These are phyloP conservation scores for Musa beccarii DNA, from an alignment of 176 grass and related monocot species.

Conservation along the genomic window DNA sequence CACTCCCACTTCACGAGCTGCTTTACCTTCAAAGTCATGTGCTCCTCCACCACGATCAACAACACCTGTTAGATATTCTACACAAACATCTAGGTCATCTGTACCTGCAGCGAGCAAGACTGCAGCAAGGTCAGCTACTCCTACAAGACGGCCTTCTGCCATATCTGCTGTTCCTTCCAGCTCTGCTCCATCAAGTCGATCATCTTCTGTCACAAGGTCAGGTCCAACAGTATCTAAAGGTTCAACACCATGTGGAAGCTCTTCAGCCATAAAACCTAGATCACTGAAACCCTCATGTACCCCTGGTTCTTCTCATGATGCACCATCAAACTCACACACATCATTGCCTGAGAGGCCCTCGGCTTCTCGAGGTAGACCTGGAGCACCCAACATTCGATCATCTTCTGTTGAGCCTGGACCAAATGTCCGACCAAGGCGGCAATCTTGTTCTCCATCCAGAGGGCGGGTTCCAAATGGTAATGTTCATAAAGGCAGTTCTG, in stretches of 20 bases:
- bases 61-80: slow-evolving; percentile 70
- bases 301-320: slow-evolving; percentile 78
- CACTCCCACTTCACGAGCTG: slow-evolving; percentile 63
- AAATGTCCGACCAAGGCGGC: slow-evolving; percentile 50
- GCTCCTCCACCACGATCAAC: slow-evolving; percentile 40
- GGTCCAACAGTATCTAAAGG: slow-evolving; percentile 31
- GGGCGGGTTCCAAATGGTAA: slow-evolving; percentile 62
- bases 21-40: slow-evolving; percentile 44
- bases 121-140: slow-evolving; percentile 6
- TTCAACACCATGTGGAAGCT: slow-evolving; percentile 48
- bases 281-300: slow-evolving; percentile 86
- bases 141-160: slow-evolving; percentile 40
- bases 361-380: slow-evolving; percentile 77
- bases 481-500: slow-evolving; percentile 36
- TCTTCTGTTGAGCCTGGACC: slow-evolving; percentile 77
- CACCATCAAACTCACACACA: slow-evolving; percentile 69
- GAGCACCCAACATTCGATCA: slow-evolving; percentile 77
- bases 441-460: slow-evolving; percentile 92
- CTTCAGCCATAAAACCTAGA: slow-evolving; percentile 75
- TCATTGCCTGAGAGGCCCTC: slow-evolving; percentile 79
- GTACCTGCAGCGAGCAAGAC: slow-evolving; percentile 32
- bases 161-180: slow-evolving; percentile 27
- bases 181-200: slow-evolving; percentile 36
- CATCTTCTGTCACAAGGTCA: slow-evolving; percentile 42
- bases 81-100: slow-evolving; percentile 53